Evolutionary conservation across 1,284 basidiomycete genomes (phyloP).

Genomic region (Neolentinus lepideus): DNA sequence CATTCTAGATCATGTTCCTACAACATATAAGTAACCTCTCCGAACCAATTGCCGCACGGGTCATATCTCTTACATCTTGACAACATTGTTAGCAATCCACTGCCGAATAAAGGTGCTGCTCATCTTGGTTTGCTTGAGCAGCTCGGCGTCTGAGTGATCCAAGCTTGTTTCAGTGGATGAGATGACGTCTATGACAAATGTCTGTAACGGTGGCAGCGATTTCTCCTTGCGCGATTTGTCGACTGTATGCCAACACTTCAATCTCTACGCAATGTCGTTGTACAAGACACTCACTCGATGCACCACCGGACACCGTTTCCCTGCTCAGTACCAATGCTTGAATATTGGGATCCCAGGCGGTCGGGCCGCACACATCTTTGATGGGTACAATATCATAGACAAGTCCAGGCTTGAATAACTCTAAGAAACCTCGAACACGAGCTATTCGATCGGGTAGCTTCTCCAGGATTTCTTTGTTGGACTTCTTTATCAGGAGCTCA

Average conservation of each 20-base stretch:
- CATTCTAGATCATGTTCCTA: too few species aligned
- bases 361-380: slow-evolving; percentile 83
- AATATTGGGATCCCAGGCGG: slow-evolving; percentile 76
- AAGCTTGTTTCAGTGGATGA: slow-evolving; percentile 50
- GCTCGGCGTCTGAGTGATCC: slow-evolving; percentile 55
- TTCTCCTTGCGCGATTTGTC: slow-evolving; percentile 49
- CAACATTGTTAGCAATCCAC: slow-evolving; percentile 55
- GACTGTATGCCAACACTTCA: slow-evolving; percentile 37
- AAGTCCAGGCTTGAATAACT: slow-evolving; percentile 58
- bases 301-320: slow-evolving; percentile 76
- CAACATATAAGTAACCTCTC: too few species aligned
- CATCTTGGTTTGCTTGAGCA: slow-evolving; percentile 75
- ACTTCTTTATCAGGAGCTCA: slow-evolving; percentile 69
- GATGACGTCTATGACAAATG: slow-evolving; percentile 85
- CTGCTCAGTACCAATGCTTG: slow-evolving; percentile 83
- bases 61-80: neutral
- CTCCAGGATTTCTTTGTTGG: slow-evolving; percentile 67
- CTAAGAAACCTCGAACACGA: slow-evolving; percentile 57
- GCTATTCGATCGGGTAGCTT: slow-evolving; percentile 47
- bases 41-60: too few species aligned
- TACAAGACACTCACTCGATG: slow-evolving; percentile 47
- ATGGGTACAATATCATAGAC: slow-evolving; percentile 65
- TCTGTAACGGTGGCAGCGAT: slow-evolving; percentile 50
- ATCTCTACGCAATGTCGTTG: neutral
- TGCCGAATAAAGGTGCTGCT: slow-evolving; percentile 85